Evolutionary conservation across 768 basidiomycete species (phyloP).

Genomic region (Leccinum arenicola): DNA sequence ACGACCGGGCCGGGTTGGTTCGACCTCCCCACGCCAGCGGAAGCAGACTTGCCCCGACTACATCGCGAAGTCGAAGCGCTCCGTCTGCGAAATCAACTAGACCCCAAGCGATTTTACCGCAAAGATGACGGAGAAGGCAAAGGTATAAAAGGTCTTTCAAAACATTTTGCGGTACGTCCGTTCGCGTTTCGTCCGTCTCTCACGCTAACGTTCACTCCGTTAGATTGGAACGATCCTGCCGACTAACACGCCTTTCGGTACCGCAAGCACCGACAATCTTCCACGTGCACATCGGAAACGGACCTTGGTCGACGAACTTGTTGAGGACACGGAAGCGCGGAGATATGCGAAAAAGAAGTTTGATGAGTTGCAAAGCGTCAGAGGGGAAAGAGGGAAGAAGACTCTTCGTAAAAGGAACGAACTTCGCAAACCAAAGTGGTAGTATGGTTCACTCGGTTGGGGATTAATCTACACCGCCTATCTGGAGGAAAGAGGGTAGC

Average conservation of each 20-base stretch:
- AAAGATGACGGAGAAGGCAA: conserved; percentile 85
- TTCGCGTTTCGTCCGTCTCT: conserved; percentile 1
- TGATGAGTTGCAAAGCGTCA: conserved; percentile 65
- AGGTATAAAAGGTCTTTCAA: conserved; percentile 80
- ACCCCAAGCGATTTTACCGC: conserved; percentile 88
- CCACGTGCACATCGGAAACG: conserved; percentile 69
- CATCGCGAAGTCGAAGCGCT: conserved; percentile 86
- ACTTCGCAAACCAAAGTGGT: conserved; percentile 69
- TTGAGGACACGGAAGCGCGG: conserved; percentile 83
- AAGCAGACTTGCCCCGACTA: conserved; percentile 74
- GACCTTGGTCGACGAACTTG: conserved; percentile 83
- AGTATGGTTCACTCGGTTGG: conserved; percentile 18
- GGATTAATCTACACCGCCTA: conserved; percentile 8
- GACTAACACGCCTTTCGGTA: conserved; percentile 69
- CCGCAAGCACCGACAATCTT: conserved; percentile 67
- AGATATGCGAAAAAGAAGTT: conserved; percentile 93
- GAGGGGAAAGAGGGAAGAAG: conserved; percentile 66
- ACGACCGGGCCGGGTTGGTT: conserved; percentile 86
- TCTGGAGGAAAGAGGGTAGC: neutral
- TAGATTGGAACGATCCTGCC: conserved; percentile 82
- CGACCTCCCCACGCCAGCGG: conserved; percentile 79
- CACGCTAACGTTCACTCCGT: conserved; percentile 9
- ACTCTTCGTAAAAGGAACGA: conserved; percentile 67
- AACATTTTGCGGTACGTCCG: conserved; percentile 79
- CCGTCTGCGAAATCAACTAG: conserved; percentile 81